Base-by-base conservation (phyloP, 768 basidiomycete species). In the Dentipellis sp. region DNA sequence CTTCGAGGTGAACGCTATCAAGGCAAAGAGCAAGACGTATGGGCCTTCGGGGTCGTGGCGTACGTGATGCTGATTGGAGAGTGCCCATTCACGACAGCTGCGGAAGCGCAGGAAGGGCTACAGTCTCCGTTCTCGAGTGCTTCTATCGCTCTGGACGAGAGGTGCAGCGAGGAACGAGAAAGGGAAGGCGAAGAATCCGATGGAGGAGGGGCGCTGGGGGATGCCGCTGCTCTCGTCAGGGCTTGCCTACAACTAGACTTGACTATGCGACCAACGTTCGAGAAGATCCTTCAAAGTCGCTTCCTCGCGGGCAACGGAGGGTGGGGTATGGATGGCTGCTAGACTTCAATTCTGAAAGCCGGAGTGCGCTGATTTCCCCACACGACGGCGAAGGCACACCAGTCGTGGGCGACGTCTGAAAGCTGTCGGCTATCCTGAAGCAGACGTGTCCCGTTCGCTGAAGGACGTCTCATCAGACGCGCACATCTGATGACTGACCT, bases 21-120 rank as follows among this genome's bases (percentile, higher is more conserved):
- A 60, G 97, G 95, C 37, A 94, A 94, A 66, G 93, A 95, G 67
- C 94, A 97, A 70, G 95, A 99, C 63, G 89, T 97, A 2, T 99
- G 95, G 94, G 95, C 95, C 0, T 90, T 95, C 58, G 95, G 95
- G 12, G 94, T 98, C 21, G 92, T 99, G 19, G 93, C 86, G 11
- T 99, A 94, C 68, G 95, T 99, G 55, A 81, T 99, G 59, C 79
- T 98, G 16, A 81, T 87, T 19, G 91, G 92, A 6, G 92, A 95
- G 73, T 94, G 92, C 65, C 91, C 91, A 1, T 94, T 94, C 73
- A 82, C 85, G 72, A 91, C 88, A 16, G 86, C 94, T 1, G 87
- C 84, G 39, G 94, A 97, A 68, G 91, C 94, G 0, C 90, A 94
- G 63, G 87, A 84, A 47, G 91, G 93, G 1, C 74, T 95, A 9